phyloP scores from a whole-genome alignment of 495 filamentous ascomycete species.

The Annulohypoxylon maeteangense region DNA sequence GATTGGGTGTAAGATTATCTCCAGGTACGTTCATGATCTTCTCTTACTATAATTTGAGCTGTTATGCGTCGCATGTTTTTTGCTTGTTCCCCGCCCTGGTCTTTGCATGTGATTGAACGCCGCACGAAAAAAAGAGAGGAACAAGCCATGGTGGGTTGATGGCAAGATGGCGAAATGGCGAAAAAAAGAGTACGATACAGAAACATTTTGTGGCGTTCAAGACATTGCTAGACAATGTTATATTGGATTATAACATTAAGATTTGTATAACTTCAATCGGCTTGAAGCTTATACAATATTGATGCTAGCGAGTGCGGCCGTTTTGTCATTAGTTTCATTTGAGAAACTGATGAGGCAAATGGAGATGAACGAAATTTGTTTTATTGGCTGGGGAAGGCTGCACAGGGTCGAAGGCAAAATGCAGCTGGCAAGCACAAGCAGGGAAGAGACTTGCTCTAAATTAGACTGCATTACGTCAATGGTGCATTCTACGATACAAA shows the following conservation, averaged over 20 bases:
- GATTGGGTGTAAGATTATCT: conserved; percentile 4
- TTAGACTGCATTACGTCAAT: conserved; percentile 49
- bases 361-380: conserved; percentile 2
- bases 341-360: conserved; percentile 28
- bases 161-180: background rate
- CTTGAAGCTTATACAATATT: conserved; percentile 5
- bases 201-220: conserved; percentile 2
- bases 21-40: conserved; percentile 39
- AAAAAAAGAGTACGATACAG: conserved; percentile 4
- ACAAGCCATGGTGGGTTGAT: background rate
- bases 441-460: conserved; percentile 27
- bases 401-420: conserved; percentile 25
- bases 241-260: background rate
- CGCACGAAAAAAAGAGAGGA: background rate
- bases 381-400: conserved; percentile 13
- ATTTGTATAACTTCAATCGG: background rate
- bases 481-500: conserved; percentile 30
- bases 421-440: conserved; percentile 28
- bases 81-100: conserved; percentile 22
- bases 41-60: conserved; percentile 18
- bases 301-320: background rate
- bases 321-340: conserved; percentile 24
- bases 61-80: conserved; percentile 26
- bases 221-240: background rate
- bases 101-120: conserved; percentile 39